Evolutionary conservation across 2,329 filamentous ascomycete genomes (phyloP), one percentile per base, ranked within the genome.

Genomic region (Colletotrichum sp.): DNA sequence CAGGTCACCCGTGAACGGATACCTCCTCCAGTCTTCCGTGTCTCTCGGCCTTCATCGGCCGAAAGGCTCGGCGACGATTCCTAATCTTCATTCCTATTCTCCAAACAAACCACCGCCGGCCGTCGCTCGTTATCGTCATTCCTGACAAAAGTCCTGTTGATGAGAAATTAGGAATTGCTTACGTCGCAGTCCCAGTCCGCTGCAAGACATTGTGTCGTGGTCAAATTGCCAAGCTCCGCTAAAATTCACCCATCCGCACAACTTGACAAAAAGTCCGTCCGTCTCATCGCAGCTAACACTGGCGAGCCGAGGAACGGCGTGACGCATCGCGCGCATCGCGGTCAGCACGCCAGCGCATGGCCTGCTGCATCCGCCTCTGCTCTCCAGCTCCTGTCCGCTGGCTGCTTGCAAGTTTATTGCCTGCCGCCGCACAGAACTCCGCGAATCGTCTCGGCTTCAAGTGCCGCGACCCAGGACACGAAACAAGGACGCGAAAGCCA

Each of bases 401-500:
- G 32, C 28, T 61, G 32, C 34, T 61, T 61, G 24, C 55, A 32
- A 26, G 4, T n/a, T 16, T 16, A 13, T 24, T 64, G 48, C 68
- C 24, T 43, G 30, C 68, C 26, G 28, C n/a, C 21, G 43, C 36
- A 63, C 39, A 57, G 18, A n/a, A 39, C 34, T 43, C 26, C 26
- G 55, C 43, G 43, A 52, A 65, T 66, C 43, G 66, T 43, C 70
- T 68, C 57, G 43, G 70, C 43, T 18, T 18, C 72, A 75, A 48
- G 9, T 64, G 61, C 61, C 61, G 61, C 61, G 61, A 63, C 72
- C 63, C 64, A 64, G 32, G 64, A 74, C 71, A 24, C 70, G 70
- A 75, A 75, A 75, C 74, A 61, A 28, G 74, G 59, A 73, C 64
- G 65, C 70, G 64, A 65, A 73, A 64, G 70, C 64, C 21, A 59